Conservation (phyloP, 768 basidiomycete species). For the Lactifluus echinatus region DNA sequence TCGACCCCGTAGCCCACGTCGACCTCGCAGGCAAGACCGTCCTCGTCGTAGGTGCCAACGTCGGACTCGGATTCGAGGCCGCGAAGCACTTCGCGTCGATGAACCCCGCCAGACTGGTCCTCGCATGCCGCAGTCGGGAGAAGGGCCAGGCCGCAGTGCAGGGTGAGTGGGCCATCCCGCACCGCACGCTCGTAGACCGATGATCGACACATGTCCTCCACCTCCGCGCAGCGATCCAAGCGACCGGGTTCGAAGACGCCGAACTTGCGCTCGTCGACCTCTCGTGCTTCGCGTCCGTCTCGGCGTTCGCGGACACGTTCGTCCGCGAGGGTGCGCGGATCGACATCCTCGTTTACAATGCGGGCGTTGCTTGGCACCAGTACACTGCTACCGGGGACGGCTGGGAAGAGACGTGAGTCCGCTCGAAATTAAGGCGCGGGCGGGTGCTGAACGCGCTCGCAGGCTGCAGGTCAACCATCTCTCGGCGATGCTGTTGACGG, state of each 20-base stretch:
- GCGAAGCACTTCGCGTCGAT: conserved; percentile 19
- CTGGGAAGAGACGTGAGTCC: conserved; percentile 25
- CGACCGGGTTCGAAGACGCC: conserved; percentile 9
- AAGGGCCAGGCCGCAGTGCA: conserved; percentile 12
- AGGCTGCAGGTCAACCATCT: conserved; percentile 41
- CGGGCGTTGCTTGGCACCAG: conserved; percentile 19
- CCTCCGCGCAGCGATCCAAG: conserved; percentile 7
- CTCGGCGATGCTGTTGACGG: conserved; percentile 3
- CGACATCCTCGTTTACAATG: conserved; percentile 27
- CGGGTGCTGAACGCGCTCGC: background rate
- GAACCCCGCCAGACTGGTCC: conserved; percentile 15
- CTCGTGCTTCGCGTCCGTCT: conserved; percentile 23
- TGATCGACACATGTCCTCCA: background rate
- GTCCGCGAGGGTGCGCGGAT: conserved; percentile 22
- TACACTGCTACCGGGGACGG: conserved; percentile 26
- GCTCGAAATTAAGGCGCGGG: background rate
- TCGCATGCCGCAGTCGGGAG: conserved; percentile 11
- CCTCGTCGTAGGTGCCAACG: conserved; percentile 20
- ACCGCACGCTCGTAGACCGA: no score
- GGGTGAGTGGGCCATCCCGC: conserved; percentile 4
- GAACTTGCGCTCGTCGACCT: conserved; percentile 24
- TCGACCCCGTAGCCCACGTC: conserved; percentile 1
- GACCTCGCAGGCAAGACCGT: conserved; percentile 19
- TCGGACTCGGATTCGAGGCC: conserved; percentile 18
- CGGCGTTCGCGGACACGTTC: conserved; percentile 22